Conservation (phyloP, 2,329 filamentous ascomycete species). For the Colletotrichum horii region DNA sequence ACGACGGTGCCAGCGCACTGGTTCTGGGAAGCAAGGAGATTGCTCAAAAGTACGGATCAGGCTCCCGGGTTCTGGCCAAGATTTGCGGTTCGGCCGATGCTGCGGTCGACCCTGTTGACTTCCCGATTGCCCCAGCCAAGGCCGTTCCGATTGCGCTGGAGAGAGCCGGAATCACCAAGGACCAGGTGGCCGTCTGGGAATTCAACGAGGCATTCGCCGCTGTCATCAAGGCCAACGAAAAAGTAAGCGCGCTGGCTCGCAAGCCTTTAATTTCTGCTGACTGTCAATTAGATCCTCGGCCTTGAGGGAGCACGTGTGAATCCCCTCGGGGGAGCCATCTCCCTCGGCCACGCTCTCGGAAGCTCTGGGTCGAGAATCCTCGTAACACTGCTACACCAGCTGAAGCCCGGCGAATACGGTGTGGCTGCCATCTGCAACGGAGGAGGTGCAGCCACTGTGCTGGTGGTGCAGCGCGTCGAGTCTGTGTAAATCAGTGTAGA, state of each 20-base stretch:
- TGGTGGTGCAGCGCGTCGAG: slow-evolving; percentile 87
- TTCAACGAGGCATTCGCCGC: slow-evolving; percentile 98
- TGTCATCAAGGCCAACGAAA: slow-evolving; percentile 92
- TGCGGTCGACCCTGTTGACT: slow-evolving; percentile 89
- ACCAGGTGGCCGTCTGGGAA: slow-evolving; percentile 94
- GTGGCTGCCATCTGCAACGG: slow-evolving; percentile 97
- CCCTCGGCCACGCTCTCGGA: slow-evolving; percentile 88
- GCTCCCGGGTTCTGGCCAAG: slow-evolving; percentile 83
- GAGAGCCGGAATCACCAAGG: slow-evolving; percentile 87
- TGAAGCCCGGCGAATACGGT: slow-evolving; percentile 91
- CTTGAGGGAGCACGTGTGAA: slow-evolving; percentile 84
- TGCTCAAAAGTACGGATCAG: slow-evolving; percentile 78
- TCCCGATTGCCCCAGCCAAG: slow-evolving; percentile 90
- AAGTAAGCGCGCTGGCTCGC: slow-evolving; percentile 52
- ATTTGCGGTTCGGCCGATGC: slow-evolving; percentile 90
- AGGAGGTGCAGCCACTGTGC: slow-evolving; percentile 87
- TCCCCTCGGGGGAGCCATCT: slow-evolving; percentile 88
- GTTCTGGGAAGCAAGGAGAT: slow-evolving; percentile 83
- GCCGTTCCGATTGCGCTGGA: slow-evolving; percentile 90
- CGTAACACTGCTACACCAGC: slow-evolving; percentile 87
- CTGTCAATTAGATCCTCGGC: slow-evolving; percentile 69
- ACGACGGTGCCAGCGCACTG: slow-evolving; percentile 90
- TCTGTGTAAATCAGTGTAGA: slow-evolving; percentile 43
- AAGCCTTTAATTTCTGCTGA: slow-evolving; percentile 3
- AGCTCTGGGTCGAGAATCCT: slow-evolving; percentile 93